These are phyloP conservation scores for Populus hybrid DNA, from an alignment of 441 rosid species.

Conservation along the genomic window DNA sequence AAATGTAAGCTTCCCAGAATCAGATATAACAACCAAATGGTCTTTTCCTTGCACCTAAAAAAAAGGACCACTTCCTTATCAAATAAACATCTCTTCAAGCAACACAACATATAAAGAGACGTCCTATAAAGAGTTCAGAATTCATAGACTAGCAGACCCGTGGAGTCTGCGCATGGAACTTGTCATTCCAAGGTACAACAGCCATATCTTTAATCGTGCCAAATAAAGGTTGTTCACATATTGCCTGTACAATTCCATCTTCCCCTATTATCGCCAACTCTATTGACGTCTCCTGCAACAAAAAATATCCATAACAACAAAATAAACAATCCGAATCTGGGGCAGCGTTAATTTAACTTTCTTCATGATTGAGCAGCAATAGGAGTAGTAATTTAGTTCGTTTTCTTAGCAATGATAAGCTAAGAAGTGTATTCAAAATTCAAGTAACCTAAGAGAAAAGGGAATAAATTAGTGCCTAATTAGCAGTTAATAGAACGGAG, in stretches of 20 bases:
- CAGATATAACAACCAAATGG: slow-evolving; percentile 83
- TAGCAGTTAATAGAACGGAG: neutral
- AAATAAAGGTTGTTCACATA: slow-evolving; percentile 85
- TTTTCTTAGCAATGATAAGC: neutral
- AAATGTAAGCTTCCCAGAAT: slow-evolving; percentile 95
- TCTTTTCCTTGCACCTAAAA: slow-evolving; percentile 67
- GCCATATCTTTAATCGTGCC: slow-evolving; percentile 89
- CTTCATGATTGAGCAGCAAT: neutral
- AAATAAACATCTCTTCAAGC: neutral
- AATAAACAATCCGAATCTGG: neutral
- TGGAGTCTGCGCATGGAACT: slow-evolving; percentile 36
- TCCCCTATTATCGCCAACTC: slow-evolving; percentile 74
- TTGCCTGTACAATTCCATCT: slow-evolving; percentile 74
- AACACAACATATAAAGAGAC: neutral
- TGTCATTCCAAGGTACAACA: slow-evolving; percentile 62
- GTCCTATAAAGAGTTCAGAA: neutral
- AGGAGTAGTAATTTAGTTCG: neutral
- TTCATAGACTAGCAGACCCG: slow-evolving; percentile 38
- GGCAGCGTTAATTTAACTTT: neutral
- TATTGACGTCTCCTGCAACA: slow-evolving; percentile 82
- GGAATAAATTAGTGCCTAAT: neutral
- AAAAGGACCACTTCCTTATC: neutral
- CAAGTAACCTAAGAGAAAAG: neutral
- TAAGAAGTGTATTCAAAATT: neutral
- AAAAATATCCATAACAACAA: neutral